A percentile compares a stretch with the other conserved stretches of the same genome.
These are phyloP conservation scores for Juglanconis sp. DNA, from an alignment of 2,329 filamentous ascomycete genomes.

Conservation along the genomic window DNA sequence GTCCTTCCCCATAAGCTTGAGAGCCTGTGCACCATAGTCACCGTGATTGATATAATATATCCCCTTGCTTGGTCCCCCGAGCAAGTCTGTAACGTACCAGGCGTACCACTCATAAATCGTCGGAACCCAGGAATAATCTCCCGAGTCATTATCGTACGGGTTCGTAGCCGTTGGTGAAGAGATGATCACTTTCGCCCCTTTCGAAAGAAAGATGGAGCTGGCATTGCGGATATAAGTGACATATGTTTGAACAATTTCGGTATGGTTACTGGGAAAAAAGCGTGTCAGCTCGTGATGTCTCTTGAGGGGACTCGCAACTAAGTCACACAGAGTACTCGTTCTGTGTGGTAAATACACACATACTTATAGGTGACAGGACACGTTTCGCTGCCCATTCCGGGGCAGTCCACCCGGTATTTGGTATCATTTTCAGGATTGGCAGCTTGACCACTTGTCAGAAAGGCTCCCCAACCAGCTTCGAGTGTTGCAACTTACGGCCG, in stretches of 20 bases:
- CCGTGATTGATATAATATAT: slow-evolving; percentile 19
- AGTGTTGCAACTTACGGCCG: slow-evolving; percentile 26
- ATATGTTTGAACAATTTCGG: slow-evolving; percentile 26
- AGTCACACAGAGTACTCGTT: no score
- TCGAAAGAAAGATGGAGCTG: slow-evolving; percentile 15
- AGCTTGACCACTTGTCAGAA: background rate
- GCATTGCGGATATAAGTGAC: slow-evolving; percentile 22
- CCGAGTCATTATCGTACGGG: slow-evolving; percentile 6
- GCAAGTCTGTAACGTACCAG: slow-evolving; percentile 14
- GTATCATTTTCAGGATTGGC: slow-evolving; percentile 35
- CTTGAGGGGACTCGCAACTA: no score
- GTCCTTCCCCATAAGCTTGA: slow-evolving; percentile 9
- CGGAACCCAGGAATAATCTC: slow-evolving; percentile 8
- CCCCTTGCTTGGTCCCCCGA: slow-evolving; percentile 14
- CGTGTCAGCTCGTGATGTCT: background rate
- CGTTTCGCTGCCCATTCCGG: slow-evolving; percentile 12
- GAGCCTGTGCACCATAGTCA: slow-evolving; percentile 15
- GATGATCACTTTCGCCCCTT: slow-evolving; percentile 17
- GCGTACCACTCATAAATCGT: slow-evolving; percentile 17
- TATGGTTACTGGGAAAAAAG: slow-evolving; percentile 14
- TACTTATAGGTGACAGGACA: slow-evolving; percentile 15
- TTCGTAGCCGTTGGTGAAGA: slow-evolving; percentile 16
- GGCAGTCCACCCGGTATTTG: slow-evolving; percentile 31
- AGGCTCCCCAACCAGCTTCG: background rate
- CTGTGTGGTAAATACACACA: background rate